phyloP scores from a whole-genome alignment of 1,284 basidiomycete species.

The Malassezia nana region DNA sequence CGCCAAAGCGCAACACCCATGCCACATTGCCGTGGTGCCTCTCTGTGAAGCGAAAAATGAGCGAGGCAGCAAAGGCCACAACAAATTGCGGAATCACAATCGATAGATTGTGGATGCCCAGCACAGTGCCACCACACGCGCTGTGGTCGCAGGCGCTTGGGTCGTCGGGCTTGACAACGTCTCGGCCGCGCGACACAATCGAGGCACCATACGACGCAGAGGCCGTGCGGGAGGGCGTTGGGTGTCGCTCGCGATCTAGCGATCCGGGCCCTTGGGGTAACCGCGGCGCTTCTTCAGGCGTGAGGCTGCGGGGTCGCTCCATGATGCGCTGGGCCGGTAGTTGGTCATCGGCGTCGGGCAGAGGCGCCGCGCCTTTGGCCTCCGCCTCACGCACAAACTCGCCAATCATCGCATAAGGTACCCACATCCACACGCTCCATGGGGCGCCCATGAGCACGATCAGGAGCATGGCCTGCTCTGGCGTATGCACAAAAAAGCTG shows the following conservation, averaged over 20 bases:
- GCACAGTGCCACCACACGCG: constrained; percentile 69
- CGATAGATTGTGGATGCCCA: constrained; percentile 65
- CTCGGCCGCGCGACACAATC: constrained; percentile 17
- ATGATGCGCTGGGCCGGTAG: constrained; percentile 17
- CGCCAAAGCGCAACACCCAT: constrained; percentile 87
- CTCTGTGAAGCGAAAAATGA: constrained; percentile 63
- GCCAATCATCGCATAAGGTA: constrained; percentile 43
- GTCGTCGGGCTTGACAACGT: constrained; percentile 5
- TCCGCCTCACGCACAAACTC: constrained; percentile 42
- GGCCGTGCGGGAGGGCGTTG: background rate
- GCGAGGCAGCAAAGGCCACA: constrained; percentile 72
- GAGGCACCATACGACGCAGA: constrained; percentile 10
- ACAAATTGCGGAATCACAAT: constrained; percentile 33
- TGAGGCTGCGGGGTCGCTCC: constrained; percentile 2
- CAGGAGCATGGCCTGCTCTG: constrained; percentile 25
- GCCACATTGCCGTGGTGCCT: constrained; percentile 54
- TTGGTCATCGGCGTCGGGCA: constrained; percentile 28
- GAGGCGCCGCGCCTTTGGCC: constrained; percentile 20
- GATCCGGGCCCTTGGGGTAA: background rate
- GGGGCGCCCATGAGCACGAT: constrained; percentile 38
- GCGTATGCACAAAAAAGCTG: constrained; percentile 25
- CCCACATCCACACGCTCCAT: constrained; percentile 46
- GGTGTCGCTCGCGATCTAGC: background rate
- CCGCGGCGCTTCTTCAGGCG: background rate
- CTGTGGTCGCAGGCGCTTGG: constrained; percentile 8